Base-by-base conservation (phyloP, 2,329 filamentous ascomycete genomes). In the Chaetomiaceae sp. region DNA sequence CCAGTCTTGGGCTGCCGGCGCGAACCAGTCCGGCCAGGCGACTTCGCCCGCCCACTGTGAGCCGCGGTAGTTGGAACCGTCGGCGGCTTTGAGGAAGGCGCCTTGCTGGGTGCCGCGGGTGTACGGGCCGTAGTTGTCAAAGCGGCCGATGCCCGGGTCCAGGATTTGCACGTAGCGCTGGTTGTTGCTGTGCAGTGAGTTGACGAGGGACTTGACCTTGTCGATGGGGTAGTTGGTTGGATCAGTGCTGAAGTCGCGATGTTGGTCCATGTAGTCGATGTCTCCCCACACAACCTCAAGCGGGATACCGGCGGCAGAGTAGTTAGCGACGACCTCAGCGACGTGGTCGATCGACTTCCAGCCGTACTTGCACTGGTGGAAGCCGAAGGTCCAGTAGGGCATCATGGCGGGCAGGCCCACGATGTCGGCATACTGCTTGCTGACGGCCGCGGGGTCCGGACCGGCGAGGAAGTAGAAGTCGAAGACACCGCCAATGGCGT, bases 141-240 rank as follows among this genome's bases (percentile, higher is more conserved):
- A 63, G 46, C 72, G 70, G 32, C 71, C 68, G 15, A 74, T 70
- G 0, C 78, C 78, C 1, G 83, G 83, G 57, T 91, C 86, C 1
- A 91, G 81, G 76, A 91, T 93, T 42, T 89, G 67, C 22, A 88
- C 74, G 53, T 86, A 87, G 39, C 83, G 75, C 61, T 88, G 84
- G 35, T 82, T 65, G 46, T 80, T 73, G 4, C 66, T 61, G 57
- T 88, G 84, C 0, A 91, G 73, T n/a, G 81, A 76, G 22, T 74
- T 67, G 22, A 84, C 80, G 1, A 89, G 65, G 52, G 83, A 74
- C 33, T 76, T 79, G 68, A 88, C 75, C 62, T 74, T 74, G 1
- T 70, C 48, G 4, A 84, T 55, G 0, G 82, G 75, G 60, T 80
- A 87, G 22, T 80, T 69, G 2, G 76, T 69, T 0, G 78, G 74